These are phyloP conservation scores for Arabidopsis suecica DNA, from an alignment of 345 rosid species.

Conservation along the genomic window DNA sequence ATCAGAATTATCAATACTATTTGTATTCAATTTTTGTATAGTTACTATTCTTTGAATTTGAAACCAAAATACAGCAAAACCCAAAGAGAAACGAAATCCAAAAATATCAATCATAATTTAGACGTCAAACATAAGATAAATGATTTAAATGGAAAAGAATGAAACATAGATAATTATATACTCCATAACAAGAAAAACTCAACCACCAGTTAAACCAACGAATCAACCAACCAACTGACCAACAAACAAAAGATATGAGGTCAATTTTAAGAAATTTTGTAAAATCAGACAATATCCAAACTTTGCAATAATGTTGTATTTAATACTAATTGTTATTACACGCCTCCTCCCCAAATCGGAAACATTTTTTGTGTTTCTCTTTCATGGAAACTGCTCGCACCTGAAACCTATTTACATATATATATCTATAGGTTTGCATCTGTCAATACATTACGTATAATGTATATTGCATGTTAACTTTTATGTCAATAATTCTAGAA, in stretches of 20 bases:
- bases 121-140: conserved; percentile 30
- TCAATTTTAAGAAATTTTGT: conserved; percentile 27
- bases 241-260: conserved; percentile 44
- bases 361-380: conserved; percentile 35
- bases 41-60: neutral
- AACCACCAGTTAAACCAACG: conserved; percentile 43
- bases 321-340: conserved; percentile 33
- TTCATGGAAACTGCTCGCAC: conserved; percentile 39
- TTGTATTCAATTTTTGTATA: neutral
- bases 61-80: neutral
- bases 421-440: neutral
- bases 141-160: conserved; percentile 5
- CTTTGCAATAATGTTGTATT: conserved; percentile 31
- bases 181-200: conserved; percentile 24
- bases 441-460: neutral
- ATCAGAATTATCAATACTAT: neutral
- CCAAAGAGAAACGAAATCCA: conserved; percentile 8
- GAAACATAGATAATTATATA: neutral
- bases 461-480: conserved; percentile 8
- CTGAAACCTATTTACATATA: conserved; percentile 17
- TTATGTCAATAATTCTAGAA: neutral
- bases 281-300: conserved; percentile 38
- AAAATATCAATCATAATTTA: conserved; percentile 1
- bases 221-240: conserved; percentile 42
- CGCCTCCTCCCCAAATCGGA: conserved; percentile 36